Percentiles rank a stretch among this genome's conserved stretches.
These are phyloP conservation scores for Yamagishiella unicocca DNA, from an alignment of 139 green algal species.

Conservation along the genomic window DNA sequence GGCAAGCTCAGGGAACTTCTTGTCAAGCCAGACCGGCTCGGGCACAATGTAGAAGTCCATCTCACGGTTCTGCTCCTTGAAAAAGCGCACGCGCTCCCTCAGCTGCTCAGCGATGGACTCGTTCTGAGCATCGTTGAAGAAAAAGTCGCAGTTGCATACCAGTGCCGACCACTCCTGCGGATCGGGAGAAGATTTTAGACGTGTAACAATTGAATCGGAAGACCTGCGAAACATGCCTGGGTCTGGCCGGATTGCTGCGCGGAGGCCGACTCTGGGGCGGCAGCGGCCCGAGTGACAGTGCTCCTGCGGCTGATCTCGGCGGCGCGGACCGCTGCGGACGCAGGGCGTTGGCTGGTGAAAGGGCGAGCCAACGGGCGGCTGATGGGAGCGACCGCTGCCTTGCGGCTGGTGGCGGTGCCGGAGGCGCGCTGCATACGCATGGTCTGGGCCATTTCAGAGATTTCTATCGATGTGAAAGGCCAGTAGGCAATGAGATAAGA, in stretches of 20 bases:
- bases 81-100: conserved; percentile 82
- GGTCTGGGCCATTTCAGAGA: conserved; percentile 34
- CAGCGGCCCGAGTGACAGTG: not conserved
- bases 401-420: conserved; percentile 1
- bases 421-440: conserved; percentile 11
- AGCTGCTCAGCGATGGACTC: conserved; percentile 93
- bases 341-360: conserved; percentile 10
- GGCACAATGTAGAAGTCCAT: conserved; percentile 85
- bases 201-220: not conserved
- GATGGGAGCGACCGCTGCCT: not conserved
- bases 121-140: conserved; percentile 93
- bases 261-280: conserved; percentile 10
- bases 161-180: conserved; percentile 81
- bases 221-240: conserved; percentile 46
- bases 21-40: conserved; percentile 89
- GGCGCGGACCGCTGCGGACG: not conserved
- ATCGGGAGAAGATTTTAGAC: not conserved
- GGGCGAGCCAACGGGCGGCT: not conserved
- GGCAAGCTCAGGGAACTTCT: conserved; percentile 77
- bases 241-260: conserved; percentile 16
- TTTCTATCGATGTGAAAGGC: not conserved
- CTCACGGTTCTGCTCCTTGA: conserved; percentile 71
- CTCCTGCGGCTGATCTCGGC: not conserved
- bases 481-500: too few relatives aligned
- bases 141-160: conserved; percentile 88